Evolutionary conservation across 305 asterid species (phyloP), one percentile per base, ranked within the genome.

Genomic region (Plantago rigida): DNA sequence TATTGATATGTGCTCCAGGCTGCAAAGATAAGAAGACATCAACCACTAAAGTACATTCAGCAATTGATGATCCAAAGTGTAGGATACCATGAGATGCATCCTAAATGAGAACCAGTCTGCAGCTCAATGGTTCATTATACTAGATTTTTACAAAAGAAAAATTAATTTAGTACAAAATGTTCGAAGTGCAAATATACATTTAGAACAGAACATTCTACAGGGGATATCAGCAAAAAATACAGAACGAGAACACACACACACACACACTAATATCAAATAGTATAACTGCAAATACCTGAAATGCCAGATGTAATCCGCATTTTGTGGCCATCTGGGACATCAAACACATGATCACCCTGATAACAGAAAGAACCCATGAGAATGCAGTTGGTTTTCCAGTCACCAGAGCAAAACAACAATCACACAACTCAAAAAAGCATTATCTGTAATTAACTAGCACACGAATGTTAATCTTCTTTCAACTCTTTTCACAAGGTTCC

Each of bases 241-340:
- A 63, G 59, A 66, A 44, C 7, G 34, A 65, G 63, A 64, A 56
- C 42, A 54, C 15, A 60, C 46, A 56, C 65, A 36, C 26, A 56
- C 47, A 54, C 22, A 60, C 46, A 56, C 62, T 57, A 28, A 51
- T 51, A 71, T 31, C 46, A 41, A 69, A 51, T 34, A 62, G 51
- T 59, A 69, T 42, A 48, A 53, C 44, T 57, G 41, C 39, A 45
- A n/a, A 51, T 63, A 92, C 99, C 99, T 82, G 96, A 78, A 69
- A 67, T 58, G 72, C 94, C 95, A 39, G 85, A 65, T 50, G 92
- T 79, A 47, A 92, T 77, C 68, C 70, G 76, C 95, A 92, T 63
- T 72, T 67, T 86, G 82, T 88, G 80, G 74, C 95, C 96, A 84
- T 89, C 94, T 14, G 97, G 89, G 73, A 93, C 97, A 62, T 89